Evolutionary conservation across 805 yeast species (phyloP), one percentile per base, ranked within the genome.

Genomic region (Starmerella sirachaensis): DNA sequence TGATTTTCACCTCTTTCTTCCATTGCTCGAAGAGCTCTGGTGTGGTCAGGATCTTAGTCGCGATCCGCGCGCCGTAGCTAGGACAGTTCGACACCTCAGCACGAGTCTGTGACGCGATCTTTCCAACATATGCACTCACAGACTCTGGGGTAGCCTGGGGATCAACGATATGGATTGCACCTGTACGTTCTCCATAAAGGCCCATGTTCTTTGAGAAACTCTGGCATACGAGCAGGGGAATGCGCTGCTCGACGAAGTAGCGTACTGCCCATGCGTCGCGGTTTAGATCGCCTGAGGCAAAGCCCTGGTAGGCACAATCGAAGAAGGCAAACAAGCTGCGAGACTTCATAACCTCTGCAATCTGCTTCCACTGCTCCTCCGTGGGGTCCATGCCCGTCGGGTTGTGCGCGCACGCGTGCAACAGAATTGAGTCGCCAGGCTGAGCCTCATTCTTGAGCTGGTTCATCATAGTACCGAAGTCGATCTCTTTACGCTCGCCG

Each of bases 301-400:
- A 88, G 5, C 98, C 98, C 65, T 88, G 97, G 68, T 91, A 88
- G 17, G 97, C 97, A 44, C 85, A 75, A 63, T 88, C 98, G 55
- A 91, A 86, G 45, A 88, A 62, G 5, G 84, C 83, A 52, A 88
- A 69, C 61, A 84, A 93, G 37, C 70, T 63, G 41, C 72, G 67
- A 42, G 61, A 56, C 48, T 72, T 69, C 46, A 83, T 63, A 18
- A 74, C 78, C 30, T 69, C 66, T 31, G 82, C 66, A 37, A 91
- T 77, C 53, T 66, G 51, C 31, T 59, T 59, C 98, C 98, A 88
- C 63, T 88, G 80, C 35, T 70, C 79, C 41, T 66, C 64, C 2
- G 80, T 74, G 40, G 97, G 97, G 59, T 88, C 98, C 50, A 88
- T 74, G 29, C 97, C 98, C 17, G 97, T 88, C 42, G 98, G 97